Conservation (phyloP, 2,329 filamentous ascomycete genomes). For the Leptographium flavum region DNA sequence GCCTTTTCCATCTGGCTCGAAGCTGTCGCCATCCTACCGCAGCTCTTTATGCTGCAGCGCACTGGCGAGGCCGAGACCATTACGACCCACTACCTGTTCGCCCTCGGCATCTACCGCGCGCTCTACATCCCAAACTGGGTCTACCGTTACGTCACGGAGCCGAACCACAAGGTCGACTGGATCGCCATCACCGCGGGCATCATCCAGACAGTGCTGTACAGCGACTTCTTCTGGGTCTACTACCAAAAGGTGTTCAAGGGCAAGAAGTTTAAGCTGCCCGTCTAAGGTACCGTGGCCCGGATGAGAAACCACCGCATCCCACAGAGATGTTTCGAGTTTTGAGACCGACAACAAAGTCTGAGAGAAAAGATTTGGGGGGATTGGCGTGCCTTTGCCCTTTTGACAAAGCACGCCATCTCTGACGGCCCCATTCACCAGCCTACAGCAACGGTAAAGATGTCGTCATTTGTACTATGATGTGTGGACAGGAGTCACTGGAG, state of each 20-base stretch:
- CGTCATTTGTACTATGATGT: neutral
- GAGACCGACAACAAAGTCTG: too few species aligned
- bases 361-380: too few species aligned
- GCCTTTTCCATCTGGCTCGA: slow-evolving; percentile 98
- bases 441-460: neutral
- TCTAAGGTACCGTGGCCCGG: too few species aligned
- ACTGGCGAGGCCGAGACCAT: slow-evolving; percentile 99
- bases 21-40: slow-evolving; percentile 87
- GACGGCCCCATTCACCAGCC: too few species aligned
- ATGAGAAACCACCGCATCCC: too few species aligned
- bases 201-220: slow-evolving; percentile 89
- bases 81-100: slow-evolving; percentile 94
- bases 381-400: too few species aligned
- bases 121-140: slow-evolving; percentile 99
- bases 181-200: slow-evolving; percentile 83
- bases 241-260: slow-evolving; percentile 91
- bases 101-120: slow-evolving; percentile 78
- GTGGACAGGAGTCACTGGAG: neutral
- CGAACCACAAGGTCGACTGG: slow-evolving; percentile 59
- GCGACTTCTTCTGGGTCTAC: slow-evolving; percentile 99
- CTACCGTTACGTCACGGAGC: slow-evolving; percentile 70
- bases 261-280: slow-evolving; percentile 75
- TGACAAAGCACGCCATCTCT: too few species aligned
- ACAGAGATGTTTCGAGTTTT: too few species aligned
- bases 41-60: slow-evolving; percentile 95